These are phyloP conservation scores for Pneumocystis canis DNA, from an alignment of 1,139 yeast species.

Conservation along the genomic window DNA sequence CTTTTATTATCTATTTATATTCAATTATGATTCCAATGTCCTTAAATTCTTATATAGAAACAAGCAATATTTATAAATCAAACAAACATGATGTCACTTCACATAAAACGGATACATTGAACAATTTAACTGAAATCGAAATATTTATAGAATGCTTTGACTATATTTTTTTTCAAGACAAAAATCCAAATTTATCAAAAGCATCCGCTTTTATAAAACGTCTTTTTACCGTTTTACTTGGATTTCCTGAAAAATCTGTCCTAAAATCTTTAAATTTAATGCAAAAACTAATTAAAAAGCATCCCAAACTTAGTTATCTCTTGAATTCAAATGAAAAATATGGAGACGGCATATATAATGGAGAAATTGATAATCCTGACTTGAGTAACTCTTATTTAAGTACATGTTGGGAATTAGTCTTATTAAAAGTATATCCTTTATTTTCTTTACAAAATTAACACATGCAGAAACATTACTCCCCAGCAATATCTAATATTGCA, in stretches of 20 bases:
- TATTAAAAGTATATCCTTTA: slow-evolving; percentile 59
- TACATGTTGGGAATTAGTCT: slow-evolving; percentile 71
- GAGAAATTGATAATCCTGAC: slow-evolving; percentile 53
- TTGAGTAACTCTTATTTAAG: slow-evolving; percentile 79
- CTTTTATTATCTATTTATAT: slow-evolving; percentile 17
- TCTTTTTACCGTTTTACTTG: slow-evolving; percentile 47
- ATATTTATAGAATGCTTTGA: slow-evolving; percentile 64
- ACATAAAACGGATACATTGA: slow-evolving; percentile 39
- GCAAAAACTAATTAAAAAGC: slow-evolving; percentile 55
- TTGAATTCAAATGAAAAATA: slow-evolving; percentile 81
- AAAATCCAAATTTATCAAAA: slow-evolving; percentile 36
- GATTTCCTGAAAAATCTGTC: slow-evolving; percentile 78
- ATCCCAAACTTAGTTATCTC: slow-evolving; percentile 52
- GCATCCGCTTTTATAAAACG: slow-evolving; percentile 77
- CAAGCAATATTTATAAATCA: slow-evolving; percentile 64
- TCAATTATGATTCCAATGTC: slow-evolving; percentile 43
- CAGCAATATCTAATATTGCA: neutral
- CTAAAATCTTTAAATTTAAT: slow-evolving; percentile 63
- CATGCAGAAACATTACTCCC: slow-evolving; percentile 16
- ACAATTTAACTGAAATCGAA: slow-evolving; percentile 81
- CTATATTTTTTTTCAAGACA: slow-evolving; percentile 64
- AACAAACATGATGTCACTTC: slow-evolving; percentile 45
- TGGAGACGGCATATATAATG: slow-evolving; percentile 57
- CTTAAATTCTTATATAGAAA: slow-evolving; percentile 71
- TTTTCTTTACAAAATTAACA: slow-evolving; percentile 48